Percentiles rank a stretch among this genome's conserved stretches.
phyloP scores from a whole-genome alignment of 208 protist species.

The Naegleria fowleri region DNA sequence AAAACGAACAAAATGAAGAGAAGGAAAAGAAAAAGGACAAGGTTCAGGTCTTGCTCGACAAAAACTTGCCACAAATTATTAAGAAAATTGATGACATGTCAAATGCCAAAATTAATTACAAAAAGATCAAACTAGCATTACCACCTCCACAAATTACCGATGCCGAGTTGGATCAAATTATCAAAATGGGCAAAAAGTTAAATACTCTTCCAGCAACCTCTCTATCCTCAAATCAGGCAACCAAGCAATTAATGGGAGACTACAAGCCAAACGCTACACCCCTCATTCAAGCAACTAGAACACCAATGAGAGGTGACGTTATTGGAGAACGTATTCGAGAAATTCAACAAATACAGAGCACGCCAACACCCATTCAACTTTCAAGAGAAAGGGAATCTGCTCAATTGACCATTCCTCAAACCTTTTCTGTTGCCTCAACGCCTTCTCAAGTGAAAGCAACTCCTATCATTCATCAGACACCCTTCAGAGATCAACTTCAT shows the following conservation, averaged over 20 bases:
- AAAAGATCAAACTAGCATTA: slow-evolving; percentile 25
- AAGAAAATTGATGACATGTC: slow-evolving; percentile 37
- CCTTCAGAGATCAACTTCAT: neutral
- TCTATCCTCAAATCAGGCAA: neutral
- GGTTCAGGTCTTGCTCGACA: slow-evolving; percentile 30
- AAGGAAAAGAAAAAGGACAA: slow-evolving; percentile 25
- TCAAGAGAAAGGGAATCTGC: slow-evolving; percentile 51
- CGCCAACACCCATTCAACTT: slow-evolving; percentile 62
- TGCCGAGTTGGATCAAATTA: slow-evolving; percentile 34
- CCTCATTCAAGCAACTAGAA: neutral
- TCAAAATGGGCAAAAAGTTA: neutral
- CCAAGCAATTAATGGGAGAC: neutral
- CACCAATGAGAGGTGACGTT: slow-evolving; percentile 37
- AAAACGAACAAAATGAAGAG: slow-evolving; percentile 37
- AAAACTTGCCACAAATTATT: slow-evolving; percentile 16
- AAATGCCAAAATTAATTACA: neutral
- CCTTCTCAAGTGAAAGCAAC: neutral
- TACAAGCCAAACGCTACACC: slow-evolving; percentile 1
- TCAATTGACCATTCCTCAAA: slow-evolving; percentile 38
- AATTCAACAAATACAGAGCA: slow-evolving; percentile 49
- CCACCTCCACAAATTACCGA: slow-evolving; percentile 43
- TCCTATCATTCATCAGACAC: neutral
- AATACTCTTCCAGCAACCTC: neutral
- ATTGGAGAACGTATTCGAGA: slow-evolving; percentile 64
- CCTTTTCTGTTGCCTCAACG: neutral